Base-by-base conservation (phyloP, 164 flowering plant species). In the Echeveria elegans region DNA sequence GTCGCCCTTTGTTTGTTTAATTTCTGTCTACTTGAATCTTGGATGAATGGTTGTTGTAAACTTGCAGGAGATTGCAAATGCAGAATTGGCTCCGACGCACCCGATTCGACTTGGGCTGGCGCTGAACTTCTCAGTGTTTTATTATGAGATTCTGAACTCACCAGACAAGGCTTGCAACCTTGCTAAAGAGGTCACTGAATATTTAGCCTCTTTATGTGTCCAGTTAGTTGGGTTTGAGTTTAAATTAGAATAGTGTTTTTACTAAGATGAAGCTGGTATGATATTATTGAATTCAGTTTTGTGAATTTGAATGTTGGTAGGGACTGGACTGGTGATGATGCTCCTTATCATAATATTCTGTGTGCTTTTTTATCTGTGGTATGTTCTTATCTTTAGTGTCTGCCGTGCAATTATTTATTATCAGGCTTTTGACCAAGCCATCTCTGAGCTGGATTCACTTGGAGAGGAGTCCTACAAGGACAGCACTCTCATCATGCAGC, bases 371-470 rank as follows among this genome's bases (percentile, higher is more conserved):
- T 45, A 15, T n/a, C 50, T 3, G n/a, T 45, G n/a, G 5, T 45
- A 45, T 45, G 50, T 50, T 50, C 56, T 50, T n/a, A 50, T 50
- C 56, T 23, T n/a, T 50, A 5, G 1, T 50, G 26, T 23, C 26
- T 45, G 50, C 16, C n/a, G 4, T 45, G 50, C 50, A 18, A 15
- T 18, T 45, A 45, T 50, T 50, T n/a, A 50, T 15, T 45, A 34
- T 3, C 18, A 45, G 56, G 56, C 56, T n/a, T 50, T 50, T 50
- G 56, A 50, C 56, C 56, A 50, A 50, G 26, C 56, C 56, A 50
- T 50, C 24, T 50, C 56, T 23, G 56, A 50, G 56, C 56, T 50
- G 56, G 56, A 50, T 50, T 50, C 56, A 50, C 56, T 50, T 23
- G 56, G 56, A 4, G 56, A 50, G 56, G 56, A 50, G 28, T 50